These are phyloP conservation scores for Bimuria novae-zelandiae DNA, from an alignment of 2,329 filamentous ascomycete species.

Conservation along the genomic window DNA sequence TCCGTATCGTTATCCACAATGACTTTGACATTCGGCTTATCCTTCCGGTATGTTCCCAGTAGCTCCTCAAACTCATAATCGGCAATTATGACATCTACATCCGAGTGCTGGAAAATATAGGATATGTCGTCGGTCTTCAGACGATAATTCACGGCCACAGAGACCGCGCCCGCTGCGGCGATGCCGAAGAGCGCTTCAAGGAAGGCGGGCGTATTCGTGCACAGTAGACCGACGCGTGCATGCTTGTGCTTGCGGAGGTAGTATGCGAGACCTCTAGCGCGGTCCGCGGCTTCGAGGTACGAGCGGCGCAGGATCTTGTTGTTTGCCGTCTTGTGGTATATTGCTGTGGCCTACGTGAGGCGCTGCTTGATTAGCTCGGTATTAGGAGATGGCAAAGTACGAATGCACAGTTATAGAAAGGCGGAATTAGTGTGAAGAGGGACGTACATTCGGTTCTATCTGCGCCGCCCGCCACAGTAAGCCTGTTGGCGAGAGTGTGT, in stretches of 20 bases:
- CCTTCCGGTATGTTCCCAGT: conserved; percentile 67
- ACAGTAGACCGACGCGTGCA: conserved; percentile 81
- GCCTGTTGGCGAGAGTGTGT: conserved; percentile 82
- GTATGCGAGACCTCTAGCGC: conserved; percentile 85
- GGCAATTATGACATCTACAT: conserved; percentile 84
- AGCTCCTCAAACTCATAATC: conserved; percentile 79
- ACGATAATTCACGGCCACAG: conserved; percentile 74
- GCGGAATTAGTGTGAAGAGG: background rate
- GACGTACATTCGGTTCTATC: conserved; percentile 76
- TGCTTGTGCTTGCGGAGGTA: conserved; percentile 76
- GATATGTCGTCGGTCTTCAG: conserved; percentile 83
- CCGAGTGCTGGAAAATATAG: conserved; percentile 88
- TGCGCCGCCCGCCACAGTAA: conserved; percentile 84
- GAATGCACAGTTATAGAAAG: background rate
- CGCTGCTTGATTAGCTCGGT: background rate
- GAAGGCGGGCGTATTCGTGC: conserved; percentile 93
- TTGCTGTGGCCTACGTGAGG: conserved; percentile 67
- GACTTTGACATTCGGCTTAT: conserved; percentile 67
- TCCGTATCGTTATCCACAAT: conserved; percentile 87
- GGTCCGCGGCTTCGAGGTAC: conserved; percentile 82
- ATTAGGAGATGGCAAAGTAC: background rate
- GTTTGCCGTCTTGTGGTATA: conserved; percentile 84
- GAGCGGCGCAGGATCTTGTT: conserved; percentile 72
- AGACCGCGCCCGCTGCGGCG: conserved; percentile 76
- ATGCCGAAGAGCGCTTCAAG: conserved; percentile 89